Evolutionary conservation across 108 stramenopile genomes (phyloP).

Genomic region (Nitzschia palea): DNA sequence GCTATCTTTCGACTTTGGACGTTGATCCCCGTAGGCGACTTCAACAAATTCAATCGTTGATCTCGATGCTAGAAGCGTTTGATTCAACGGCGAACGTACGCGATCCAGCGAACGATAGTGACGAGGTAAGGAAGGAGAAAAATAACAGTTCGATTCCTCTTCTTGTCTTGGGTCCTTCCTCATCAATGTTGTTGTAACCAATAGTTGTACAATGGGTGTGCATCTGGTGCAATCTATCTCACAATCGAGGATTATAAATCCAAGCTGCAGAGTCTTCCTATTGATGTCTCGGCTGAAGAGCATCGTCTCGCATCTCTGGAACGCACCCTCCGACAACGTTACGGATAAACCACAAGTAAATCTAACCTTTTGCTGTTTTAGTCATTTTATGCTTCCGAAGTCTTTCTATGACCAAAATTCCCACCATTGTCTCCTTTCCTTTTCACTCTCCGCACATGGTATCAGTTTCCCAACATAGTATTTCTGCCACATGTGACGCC

Average conservation of each 20-base stretch:
- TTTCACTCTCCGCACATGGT: conserved; percentile 1
- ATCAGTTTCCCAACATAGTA: conserved; percentile 50
- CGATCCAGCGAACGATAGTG: no score
- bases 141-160: no score
- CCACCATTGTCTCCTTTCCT: conserved; percentile 36
- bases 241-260: conserved; percentile 47
- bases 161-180: no score
- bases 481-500: conserved; percentile 54
- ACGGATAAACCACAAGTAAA: not conserved
- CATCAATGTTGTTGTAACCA: no score
- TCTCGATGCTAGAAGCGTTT: conserved; percentile 53
- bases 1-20: conserved; percentile 18
- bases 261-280: conserved; percentile 35
- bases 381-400: no score
- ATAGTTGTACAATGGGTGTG: conserved; percentile 43
- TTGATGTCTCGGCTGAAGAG: conserved; percentile 14
- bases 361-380: no score
- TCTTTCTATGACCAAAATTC: conserved; percentile 28
- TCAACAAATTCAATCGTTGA: conserved; percentile 38
- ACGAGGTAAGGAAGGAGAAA: no score
- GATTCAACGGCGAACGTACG: conserved; percentile 36
- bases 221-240: conserved; percentile 33
- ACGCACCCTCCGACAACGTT: not conserved
- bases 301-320: conserved; percentile 6
- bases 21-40: conserved; percentile 24